phyloP scores from a whole-genome alignment of 805 yeast genomes.

The Cyberlindnera misumaiensis region DNA sequence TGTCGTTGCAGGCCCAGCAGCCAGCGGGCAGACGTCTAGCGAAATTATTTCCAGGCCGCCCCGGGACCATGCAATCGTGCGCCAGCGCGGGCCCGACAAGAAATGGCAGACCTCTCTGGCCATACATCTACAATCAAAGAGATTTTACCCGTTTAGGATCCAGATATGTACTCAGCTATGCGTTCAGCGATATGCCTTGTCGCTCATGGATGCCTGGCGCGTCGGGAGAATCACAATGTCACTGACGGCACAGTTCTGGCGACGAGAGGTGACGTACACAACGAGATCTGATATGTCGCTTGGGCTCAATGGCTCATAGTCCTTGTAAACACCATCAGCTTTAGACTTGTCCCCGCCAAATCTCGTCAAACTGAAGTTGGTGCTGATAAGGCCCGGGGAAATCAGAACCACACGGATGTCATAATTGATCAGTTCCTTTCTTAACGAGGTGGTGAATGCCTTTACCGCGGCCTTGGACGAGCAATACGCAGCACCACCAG shows the following conservation, averaged over 20 bases:
- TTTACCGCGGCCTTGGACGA: conserved; percentile 69
- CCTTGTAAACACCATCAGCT: too few relatives aligned
- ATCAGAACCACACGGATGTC: conserved; percentile 55
- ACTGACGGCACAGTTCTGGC: conserved; percentile 51
- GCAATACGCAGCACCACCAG: conserved; percentile 61
- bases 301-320: conserved; percentile 32
- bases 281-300: conserved; percentile 56
- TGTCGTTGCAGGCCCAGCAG: too few relatives aligned
- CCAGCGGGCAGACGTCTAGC: too few relatives aligned
- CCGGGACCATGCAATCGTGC: too few relatives aligned
- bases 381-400: conserved; percentile 44
- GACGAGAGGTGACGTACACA: conserved; percentile 49
- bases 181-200: conserved; percentile 15
- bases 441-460: conserved; percentile 58
- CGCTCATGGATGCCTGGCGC: conserved; percentile 63
- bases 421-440: conserved; percentile 68
- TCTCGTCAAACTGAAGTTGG: too few relatives aligned
- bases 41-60: too few relatives aligned
- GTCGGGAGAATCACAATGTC: conserved; percentile 82
- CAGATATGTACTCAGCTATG: too few relatives aligned
- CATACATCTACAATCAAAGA: too few relatives aligned
- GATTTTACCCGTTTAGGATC: too few relatives aligned
- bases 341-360: too few relatives aligned
- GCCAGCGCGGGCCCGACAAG: too few relatives aligned
- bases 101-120: too few relatives aligned